Evolutionary conservation across 1,284 basidiomycete species (phyloP), one percentile per base, ranked within the genome.

Genomic region (Coniferiporia sulphurascens): DNA sequence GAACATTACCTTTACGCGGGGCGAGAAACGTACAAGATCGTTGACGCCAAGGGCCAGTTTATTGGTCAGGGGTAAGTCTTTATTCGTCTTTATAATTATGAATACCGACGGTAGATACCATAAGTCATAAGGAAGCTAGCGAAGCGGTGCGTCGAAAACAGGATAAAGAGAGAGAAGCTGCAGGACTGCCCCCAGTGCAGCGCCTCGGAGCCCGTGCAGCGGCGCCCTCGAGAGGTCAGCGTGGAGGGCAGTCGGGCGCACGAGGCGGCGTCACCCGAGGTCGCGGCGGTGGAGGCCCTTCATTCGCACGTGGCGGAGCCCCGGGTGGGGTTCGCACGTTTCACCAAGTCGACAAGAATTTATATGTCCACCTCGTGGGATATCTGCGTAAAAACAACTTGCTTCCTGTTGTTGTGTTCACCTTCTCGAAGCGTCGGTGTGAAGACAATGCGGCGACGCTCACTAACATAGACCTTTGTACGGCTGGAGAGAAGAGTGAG

Each of bases 1-100:
- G 96, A 99, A 72, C 97, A 99, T 76, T 98, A 91, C 73, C 77
- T 99, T 4, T 99, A 97, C 75, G 94, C 95, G 1, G 92, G 93
- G 10, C 84, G 89, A 63, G 94, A 98, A 49, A 77, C 91, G 66
- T 89, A 91, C 79, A 98, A 96, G 74, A 93, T 99, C 62, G 93
- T 99, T 27, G 89, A 98, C 70, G 81, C 91, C 0, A 82, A 84
- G 56, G 83, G 95, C 45, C 83, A 85, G 58, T 99, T 97, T 75
- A 67, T 93, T 13, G 72, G 75, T 22, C 74, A 82, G 60, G 95
- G 95, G 89, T 93, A 68, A 58, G 77, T 63, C 6, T 32, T 43
- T 55, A 41, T 48, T 53, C 54, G 48, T 44, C 56, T 51, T 34
- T 58, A 56, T 48, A 34, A 56, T 4, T 10, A 54, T 64, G 44